Evolutionary conservation across 1,284 basidiomycete genomes (phyloP).

Genomic region (Omphalotus olearius): DNA sequence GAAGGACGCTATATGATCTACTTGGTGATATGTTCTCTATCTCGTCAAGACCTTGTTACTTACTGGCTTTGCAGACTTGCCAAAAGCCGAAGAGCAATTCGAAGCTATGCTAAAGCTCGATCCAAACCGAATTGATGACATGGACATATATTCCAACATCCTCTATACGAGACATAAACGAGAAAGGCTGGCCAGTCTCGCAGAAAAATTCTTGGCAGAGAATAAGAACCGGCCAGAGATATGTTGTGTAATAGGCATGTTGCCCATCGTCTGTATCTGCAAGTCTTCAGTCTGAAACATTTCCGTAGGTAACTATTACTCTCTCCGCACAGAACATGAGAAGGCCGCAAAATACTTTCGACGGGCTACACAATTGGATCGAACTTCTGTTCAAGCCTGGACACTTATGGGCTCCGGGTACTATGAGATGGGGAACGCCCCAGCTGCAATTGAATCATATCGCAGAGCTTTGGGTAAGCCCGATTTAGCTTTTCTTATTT

Average conservation of each 20-base stretch:
- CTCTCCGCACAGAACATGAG: conserved; percentile 20
- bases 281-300: not conserved
- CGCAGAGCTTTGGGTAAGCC: conserved; percentile 18
- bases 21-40: not conserved
- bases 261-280: too few relatives aligned
- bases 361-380: conserved; percentile 21
- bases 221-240: conserved; percentile 14
- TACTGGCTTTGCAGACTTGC: not conserved
- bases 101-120: conserved; percentile 9
- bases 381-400: conserved; percentile 19
- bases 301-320: conserved; percentile 18
- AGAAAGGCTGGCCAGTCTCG: conserved; percentile 9
- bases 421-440: conserved; percentile 20
- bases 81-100: conserved; percentile 10
- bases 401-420: conserved; percentile 22
- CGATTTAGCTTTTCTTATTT: not conserved
- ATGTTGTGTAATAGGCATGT: conserved; percentile 13
- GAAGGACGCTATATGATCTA: conserved; percentile 8
- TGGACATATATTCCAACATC: conserved; percentile 11
- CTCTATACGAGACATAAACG: conserved; percentile 6
- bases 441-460: conserved; percentile 22
- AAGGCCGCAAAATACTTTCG: conserved; percentile 23
- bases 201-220: conserved; percentile 3
- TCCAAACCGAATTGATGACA: conserved; percentile 12
- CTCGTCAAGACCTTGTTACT: not conserved